These are phyloP conservation scores for Bruguiera gymnorhiza DNA, from an alignment of 345 rosid species.

Conservation along the genomic window DNA sequence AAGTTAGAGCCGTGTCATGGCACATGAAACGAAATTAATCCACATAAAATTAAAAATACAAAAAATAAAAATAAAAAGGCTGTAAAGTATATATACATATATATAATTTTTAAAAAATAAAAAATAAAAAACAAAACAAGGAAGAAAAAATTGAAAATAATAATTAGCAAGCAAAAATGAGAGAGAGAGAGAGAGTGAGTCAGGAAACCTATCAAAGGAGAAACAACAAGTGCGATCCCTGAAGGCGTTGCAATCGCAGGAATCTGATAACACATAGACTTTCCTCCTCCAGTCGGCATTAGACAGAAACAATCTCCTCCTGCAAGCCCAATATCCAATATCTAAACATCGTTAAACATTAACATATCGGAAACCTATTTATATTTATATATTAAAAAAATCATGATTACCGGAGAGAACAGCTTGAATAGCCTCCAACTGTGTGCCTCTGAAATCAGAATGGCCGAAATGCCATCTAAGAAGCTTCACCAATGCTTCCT, in stretches of 20 bases:
- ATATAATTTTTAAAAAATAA: background rate
- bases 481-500: conserved; percentile 76
- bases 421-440: conserved; percentile 84
- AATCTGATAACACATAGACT: conserved; percentile 94
- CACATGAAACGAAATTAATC: conserved; percentile 1
- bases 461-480: conserved; percentile 94
- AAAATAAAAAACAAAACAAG: too few relatives aligned
- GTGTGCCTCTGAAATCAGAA: conserved; percentile 79
- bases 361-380: background rate
- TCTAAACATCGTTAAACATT: background rate
- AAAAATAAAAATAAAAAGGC: background rate
- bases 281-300: conserved; percentile 99
- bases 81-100: background rate
- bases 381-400: background rate
- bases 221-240: conserved; percentile 89
- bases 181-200: background rate
- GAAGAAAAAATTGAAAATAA: background rate
- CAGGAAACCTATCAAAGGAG: conserved; percentile 79
- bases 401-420: conserved; percentile 55
- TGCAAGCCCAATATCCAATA: conserved; percentile 1
- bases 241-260: conserved; percentile 72
- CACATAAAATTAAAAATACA: background rate
- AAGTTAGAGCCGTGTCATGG: conserved; percentile 11
- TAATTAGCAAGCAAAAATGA: too few relatives aligned
- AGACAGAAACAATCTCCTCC: conserved; percentile 93